phyloP scores from a whole-genome alignment of 2,329 filamentous ascomycete species.

The Cryphonectria parasitica region DNA sequence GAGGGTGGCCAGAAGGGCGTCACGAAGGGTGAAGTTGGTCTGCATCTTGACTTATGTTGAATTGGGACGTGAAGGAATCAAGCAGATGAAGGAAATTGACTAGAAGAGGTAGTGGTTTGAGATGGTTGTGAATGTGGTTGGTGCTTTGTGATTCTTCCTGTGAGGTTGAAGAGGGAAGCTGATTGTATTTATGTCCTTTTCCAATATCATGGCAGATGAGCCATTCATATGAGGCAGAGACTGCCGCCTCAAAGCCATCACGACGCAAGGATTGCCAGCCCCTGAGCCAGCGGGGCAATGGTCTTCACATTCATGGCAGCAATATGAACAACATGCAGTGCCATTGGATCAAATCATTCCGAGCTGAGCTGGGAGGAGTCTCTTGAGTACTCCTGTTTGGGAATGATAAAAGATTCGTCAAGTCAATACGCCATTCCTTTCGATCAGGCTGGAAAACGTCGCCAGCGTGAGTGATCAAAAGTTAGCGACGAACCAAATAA shows the following conservation, averaged over 20 bases:
- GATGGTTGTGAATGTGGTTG: neutral
- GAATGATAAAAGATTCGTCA: neutral
- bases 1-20: constrained; percentile 19
- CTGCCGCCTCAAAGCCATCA: constrained; percentile 4
- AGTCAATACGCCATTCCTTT: neutral
- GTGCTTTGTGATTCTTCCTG: neutral
- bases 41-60: constrained; percentile 18
- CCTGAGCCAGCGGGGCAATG: neutral
- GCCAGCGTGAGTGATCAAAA: neutral
- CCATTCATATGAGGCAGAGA: no score
- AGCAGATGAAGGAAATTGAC: no score
- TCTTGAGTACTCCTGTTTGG: neutral
- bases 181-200: constrained; percentile 11
- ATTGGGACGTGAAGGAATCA: neutral
- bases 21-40: constrained; percentile 13
- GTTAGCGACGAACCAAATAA: neutral
- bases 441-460: neutral
- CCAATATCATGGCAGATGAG: neutral
- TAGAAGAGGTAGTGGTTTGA: neutral
- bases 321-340: neutral
- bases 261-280: neutral
- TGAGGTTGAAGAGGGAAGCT: neutral
- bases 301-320: neutral
- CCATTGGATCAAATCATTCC: neutral
- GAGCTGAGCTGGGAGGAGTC: neutral